Conservation (phyloP, 352 stramenopile species). For the Thalassiosira livingstoniorum region DNA sequence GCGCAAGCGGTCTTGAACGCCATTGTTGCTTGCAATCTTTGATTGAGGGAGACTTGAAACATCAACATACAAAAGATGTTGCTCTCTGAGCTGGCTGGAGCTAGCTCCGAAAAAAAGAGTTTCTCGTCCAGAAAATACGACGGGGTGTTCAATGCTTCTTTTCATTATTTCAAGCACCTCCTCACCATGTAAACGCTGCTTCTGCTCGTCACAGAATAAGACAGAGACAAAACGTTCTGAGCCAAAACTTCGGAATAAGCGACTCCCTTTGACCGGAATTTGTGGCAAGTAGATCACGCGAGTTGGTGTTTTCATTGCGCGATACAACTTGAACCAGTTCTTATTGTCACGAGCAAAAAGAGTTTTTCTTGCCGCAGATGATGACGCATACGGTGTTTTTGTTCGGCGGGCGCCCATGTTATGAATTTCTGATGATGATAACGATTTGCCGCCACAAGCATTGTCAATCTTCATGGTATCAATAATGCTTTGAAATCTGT, state of each 20-base stretch:
- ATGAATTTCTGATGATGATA: background rate
- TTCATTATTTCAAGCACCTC: background rate
- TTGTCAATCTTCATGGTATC: background rate
- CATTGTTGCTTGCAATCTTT: background rate
- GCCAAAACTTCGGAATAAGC: background rate
- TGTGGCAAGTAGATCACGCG: slow-evolving; percentile 4
- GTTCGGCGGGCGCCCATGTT: background rate
- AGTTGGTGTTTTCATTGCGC: background rate
- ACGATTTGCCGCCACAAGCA: background rate
- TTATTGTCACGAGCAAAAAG: background rate
- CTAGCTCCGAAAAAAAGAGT: background rate
- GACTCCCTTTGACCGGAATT: background rate
- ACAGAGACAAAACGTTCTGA: slow-evolving; percentile 4
- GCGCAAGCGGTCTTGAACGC: background rate
- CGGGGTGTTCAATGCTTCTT: background rate
- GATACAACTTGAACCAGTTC: slow-evolving; percentile 1
- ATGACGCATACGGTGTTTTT: background rate
- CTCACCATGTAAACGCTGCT: background rate
- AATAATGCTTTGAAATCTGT: background rate
- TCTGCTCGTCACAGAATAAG: background rate
- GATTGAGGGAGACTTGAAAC: background rate
- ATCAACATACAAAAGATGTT: slow-evolving; percentile 1
- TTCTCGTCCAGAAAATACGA: background rate
- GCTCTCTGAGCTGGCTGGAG: background rate
- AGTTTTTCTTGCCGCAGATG: background rate